These are phyloP conservation scores for Dactylellina haptotyla DNA, from an alignment of 2,329 filamentous ascomycete species.

Conservation along the genomic window DNA sequence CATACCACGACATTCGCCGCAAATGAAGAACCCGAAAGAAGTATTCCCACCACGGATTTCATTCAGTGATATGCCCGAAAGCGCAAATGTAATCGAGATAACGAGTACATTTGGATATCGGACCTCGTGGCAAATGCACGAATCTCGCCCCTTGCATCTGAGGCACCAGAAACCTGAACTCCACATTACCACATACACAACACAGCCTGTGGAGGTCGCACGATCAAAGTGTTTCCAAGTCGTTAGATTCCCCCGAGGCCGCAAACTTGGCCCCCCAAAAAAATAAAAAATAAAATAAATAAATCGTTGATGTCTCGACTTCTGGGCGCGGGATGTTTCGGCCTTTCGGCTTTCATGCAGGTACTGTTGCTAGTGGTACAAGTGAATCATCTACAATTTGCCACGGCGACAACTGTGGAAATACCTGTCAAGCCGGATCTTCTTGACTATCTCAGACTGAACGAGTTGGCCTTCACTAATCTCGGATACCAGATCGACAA, in stretches of 20 bases:
- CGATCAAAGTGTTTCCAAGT: too few relatives aligned
- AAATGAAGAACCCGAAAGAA: constrained; percentile 38
- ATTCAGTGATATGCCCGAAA: constrained; percentile 9
- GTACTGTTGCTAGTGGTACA: background rate
- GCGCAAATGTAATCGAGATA: constrained; percentile 20
- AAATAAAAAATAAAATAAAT: background rate
- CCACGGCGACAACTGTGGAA: constrained; percentile 5
- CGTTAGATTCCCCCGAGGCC: too few relatives aligned
- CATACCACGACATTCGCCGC: constrained; percentile 19
- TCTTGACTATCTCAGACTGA: constrained; percentile 5
- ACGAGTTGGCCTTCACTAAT: background rate
- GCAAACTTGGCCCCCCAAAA: too few relatives aligned
- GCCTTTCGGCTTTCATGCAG: constrained; percentile 19
- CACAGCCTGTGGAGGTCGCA: constrained; percentile 17
- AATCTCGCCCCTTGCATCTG: constrained; percentile 34
- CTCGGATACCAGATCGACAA: constrained; percentile 9
- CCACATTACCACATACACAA: constrained; percentile 53
- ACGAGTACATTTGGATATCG: constrained; percentile 5
- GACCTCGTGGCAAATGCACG: constrained; percentile 40
- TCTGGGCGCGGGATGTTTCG: constrained; percentile 5
- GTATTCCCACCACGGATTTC: background rate
- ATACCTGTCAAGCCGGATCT: constrained; percentile 22
- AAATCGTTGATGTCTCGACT: background rate
- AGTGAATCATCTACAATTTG: constrained; percentile 7
- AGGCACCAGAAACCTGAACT: constrained; percentile 26